phyloP scores from a whole-genome alignment of 2,329 filamentous ascomycete genomes.

The Phaeophleospora eucalypticola region DNA sequence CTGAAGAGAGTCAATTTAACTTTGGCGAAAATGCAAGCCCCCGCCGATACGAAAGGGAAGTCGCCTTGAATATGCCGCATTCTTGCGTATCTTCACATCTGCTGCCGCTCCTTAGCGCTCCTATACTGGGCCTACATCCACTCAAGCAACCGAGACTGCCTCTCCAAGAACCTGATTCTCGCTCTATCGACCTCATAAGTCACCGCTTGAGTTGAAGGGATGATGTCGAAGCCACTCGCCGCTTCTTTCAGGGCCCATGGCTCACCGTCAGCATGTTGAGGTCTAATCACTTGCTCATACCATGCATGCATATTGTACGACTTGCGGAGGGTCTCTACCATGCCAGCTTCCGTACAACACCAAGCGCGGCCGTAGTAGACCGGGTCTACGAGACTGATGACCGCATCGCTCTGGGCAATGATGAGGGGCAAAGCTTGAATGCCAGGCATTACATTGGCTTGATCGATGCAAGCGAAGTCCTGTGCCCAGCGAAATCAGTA shows the following conservation, averaged over 20 bases:
- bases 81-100: neutral
- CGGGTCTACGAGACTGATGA: conserved; percentile 39
- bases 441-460: conserved; percentile 35
- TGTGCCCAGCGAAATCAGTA: conserved; percentile 12
- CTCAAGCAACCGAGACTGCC: neutral
- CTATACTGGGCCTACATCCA: too few species aligned
- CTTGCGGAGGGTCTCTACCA: neutral
- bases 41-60: too few species aligned
- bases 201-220: neutral
- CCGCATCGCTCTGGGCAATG: conserved; percentile 39
- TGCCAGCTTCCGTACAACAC: conserved; percentile 36
- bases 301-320: neutral
- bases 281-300: neutral
- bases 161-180: neutral
- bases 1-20: too few species aligned
- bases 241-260: neutral
- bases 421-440: conserved; percentile 37
- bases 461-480: conserved; percentile 40
- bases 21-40: too few species aligned
- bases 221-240: neutral
- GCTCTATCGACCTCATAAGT: neutral
- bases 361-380: conserved; percentile 37
- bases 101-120: too few species aligned
- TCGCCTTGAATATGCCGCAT: neutral
- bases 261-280: neutral